Evolutionary conservation across 441 rosid genomes (phyloP), one percentile per base, ranked within the genome.

Genomic region (Flueggea neowawraea): DNA sequence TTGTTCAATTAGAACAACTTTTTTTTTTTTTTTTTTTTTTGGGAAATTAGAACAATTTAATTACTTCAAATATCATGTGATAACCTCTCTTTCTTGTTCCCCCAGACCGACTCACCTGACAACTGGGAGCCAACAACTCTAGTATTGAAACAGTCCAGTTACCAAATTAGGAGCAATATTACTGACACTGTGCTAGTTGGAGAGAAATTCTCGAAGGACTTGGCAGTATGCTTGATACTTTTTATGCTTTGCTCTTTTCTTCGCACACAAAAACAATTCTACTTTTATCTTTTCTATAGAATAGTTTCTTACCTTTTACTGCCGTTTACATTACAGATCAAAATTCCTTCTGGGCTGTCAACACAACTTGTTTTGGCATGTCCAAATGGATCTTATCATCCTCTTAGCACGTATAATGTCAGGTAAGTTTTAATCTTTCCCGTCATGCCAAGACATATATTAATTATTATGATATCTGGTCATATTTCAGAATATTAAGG

Each of bases 331-430:
- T 64, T 73, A 78, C 96, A 95, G 97, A 87, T 91, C 55, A 89
- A 84, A 84, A 85, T 95, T 75, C 97, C 97, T 48, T 74, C 82
- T 74, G 97, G 95, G 68, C 48, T 66, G 49, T 89, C 95, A 54
- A 79, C 83, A 49, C 97, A 95, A 67, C 86, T 91, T 74, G 90
- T 95, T 70, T 77, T 91, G 49, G 78, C 90, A 63, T 77, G 86
- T 75, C 82, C 84, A 41, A 83, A 81, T 78, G 96, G 97, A 71
- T 84, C 94, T 62, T 89, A 85, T 62, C 82, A 57, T 85, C 96
- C 96, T 71, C 74, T 87, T 58, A 86, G 70, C 66, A 82, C 97
- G 55, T 73, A 77, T 60, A 64, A 69, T 60, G 81, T 86, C 68
- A 71, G 96, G 99, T 91, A 81, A 70, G 44, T 63, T 17, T 36